Percentiles rank a stretch among this genome's conserved stretches.
Conservation (phyloP, 139 green algal species). For the Chlamydomonas eustigma region DNA sequence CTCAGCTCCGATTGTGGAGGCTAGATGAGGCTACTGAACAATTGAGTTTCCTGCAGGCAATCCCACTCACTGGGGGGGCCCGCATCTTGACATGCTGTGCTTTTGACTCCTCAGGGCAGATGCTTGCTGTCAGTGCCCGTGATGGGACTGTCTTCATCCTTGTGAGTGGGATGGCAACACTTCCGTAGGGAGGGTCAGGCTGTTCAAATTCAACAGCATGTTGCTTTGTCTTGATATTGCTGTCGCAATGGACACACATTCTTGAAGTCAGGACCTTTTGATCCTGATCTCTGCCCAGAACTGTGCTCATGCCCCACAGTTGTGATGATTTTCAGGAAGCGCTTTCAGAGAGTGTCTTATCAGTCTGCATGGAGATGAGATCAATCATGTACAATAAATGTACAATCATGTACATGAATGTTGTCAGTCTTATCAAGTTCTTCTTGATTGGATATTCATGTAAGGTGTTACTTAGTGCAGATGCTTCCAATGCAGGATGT, state of each 20-base stretch:
- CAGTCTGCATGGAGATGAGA: too few species aligned
- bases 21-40: not conserved
- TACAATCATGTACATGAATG: not conserved
- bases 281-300: not conserved
- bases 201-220: too few species aligned
- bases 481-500: not conserved
- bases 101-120: constrained; percentile 11
- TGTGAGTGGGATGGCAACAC: constrained; percentile 19
- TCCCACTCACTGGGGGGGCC: constrained; percentile 8
- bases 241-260: not conserved
- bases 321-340: not conserved
- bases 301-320: not conserved
- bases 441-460: too few species aligned
- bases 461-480: not conserved
- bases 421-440: too few species aligned
- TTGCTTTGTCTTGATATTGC: not conserved
- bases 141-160: constrained; percentile 28
- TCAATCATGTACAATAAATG: not conserved
- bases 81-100: constrained; percentile 20
- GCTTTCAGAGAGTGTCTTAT: not conserved
- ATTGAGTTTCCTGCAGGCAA: not conserved
- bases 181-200: too few species aligned
- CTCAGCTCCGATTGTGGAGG: constrained; percentile 42
- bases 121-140: constrained; percentile 13
- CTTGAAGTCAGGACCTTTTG: not conserved